Evolutionary conservation across 257 asterid genomes (phyloP).

Genomic region (Solanum corneliomulleri): DNA sequence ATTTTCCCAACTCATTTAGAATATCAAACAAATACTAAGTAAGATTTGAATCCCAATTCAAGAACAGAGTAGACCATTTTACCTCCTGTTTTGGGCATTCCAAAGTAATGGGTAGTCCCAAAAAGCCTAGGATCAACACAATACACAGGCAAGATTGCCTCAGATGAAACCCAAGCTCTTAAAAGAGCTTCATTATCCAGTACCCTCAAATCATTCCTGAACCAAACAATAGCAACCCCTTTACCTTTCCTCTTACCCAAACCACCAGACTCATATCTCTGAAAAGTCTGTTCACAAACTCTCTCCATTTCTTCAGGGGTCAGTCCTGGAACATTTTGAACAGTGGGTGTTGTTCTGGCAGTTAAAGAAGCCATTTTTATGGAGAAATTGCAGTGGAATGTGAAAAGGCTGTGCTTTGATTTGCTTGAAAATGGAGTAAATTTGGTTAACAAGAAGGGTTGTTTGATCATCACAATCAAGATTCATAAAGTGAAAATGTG

Average conservation of each 20-base stretch:
- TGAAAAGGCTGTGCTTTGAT: neutral
- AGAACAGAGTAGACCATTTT: neutral
- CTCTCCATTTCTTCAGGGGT: slow-evolving; percentile 46
- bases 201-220: slow-evolving; percentile 77
- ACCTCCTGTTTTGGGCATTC: slow-evolving; percentile 97
- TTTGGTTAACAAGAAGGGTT: neutral
- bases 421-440: neutral
- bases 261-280: slow-evolving; percentile 19
- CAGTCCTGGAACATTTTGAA: slow-evolving; percentile 53
- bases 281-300: slow-evolving; percentile 31
- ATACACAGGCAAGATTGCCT: slow-evolving; percentile 70
- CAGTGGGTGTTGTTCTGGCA: slow-evolving; percentile 22
- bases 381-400: neutral
- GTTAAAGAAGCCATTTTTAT: slow-evolving; percentile 26
- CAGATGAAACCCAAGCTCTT: slow-evolving; percentile 74
- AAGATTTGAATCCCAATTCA: neutral
- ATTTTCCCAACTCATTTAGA: neutral
- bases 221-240: slow-evolving; percentile 88
- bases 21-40: too few species aligned
- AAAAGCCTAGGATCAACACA: slow-evolving; percentile 74
- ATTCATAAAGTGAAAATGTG: neutral
- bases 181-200: slow-evolving; percentile 74
- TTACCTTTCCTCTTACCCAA: slow-evolving; percentile 39
- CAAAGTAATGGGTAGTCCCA: slow-evolving; percentile 54
- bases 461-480: neutral